Conservation (phyloP, 1,284 basidiomycete genomes). For the Papiliotrema laurentii region DNA sequence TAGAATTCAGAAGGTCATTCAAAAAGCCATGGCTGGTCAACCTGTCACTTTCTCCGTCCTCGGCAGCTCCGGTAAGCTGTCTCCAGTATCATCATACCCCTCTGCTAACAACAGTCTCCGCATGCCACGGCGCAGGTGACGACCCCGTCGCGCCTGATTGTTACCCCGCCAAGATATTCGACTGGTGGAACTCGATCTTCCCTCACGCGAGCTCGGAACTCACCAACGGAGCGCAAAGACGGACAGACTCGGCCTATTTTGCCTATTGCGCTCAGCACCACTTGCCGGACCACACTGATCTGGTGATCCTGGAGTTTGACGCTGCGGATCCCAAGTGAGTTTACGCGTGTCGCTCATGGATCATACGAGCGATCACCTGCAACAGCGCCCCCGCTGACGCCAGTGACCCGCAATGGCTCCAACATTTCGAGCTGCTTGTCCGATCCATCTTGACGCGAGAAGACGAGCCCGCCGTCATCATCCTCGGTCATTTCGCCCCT, state of each 20-base stretch:
- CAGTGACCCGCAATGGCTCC: conserved; percentile 66
- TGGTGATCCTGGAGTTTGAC: conserved; percentile 90
- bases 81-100: neutral
- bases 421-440: conserved; percentile 83
- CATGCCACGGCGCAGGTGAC: conserved; percentile 89
- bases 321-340: conserved; percentile 77
- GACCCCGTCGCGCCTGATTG: conserved; percentile 79
- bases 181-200: conserved; percentile 92
- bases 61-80: conserved; percentile 75
- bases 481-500: conserved; percentile 86
- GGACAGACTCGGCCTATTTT: conserved; percentile 86
- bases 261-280: conserved; percentile 87
- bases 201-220: conserved; percentile 90
- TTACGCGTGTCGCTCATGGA: neutral
- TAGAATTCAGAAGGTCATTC: conserved; percentile 74
- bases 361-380: too few relatives aligned
- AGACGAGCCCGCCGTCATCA: conserved; percentile 80
- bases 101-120: conserved; percentile 58
- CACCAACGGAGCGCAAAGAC: conserved; percentile 87
- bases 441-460: conserved; percentile 82
- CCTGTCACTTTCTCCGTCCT: conserved; percentile 86
- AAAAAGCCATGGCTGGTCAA: conserved; percentile 75
- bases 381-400: conserved; percentile 4
- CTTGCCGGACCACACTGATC: conserved; percentile 82
- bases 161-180: conserved; percentile 85